Evolutionary conservation across 2,329 filamentous ascomycete genomes (phyloP).

Genomic region (Colletotrichum costaricense): DNA sequence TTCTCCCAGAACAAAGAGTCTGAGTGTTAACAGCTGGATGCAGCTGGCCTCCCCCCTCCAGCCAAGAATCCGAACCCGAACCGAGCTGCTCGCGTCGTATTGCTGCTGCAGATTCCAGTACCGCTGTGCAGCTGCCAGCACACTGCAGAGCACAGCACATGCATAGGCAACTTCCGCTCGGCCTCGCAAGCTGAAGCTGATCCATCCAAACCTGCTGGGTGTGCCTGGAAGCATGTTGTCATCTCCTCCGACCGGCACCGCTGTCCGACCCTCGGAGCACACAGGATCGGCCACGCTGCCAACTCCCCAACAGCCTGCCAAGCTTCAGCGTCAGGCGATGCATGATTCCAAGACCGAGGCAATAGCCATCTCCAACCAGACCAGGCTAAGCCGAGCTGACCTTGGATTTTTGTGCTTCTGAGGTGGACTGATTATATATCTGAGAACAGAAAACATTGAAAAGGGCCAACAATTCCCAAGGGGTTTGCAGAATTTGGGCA

Average conservation of each 20-base stretch:
- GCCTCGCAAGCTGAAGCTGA: constrained; percentile 4
- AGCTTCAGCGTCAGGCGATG: constrained; percentile 31
- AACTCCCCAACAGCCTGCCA: constrained; percentile 7
- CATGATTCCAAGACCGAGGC: constrained; percentile 13
- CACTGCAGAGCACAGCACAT: neutral
- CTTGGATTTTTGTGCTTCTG: neutral
- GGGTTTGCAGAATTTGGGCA: neutral
- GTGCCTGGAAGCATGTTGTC: constrained; percentile 8
- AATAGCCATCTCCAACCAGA: neutral
- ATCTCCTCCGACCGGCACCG: constrained; percentile 24
- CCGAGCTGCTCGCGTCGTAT: neutral
- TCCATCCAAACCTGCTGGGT: neutral
- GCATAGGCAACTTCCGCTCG: neutral
- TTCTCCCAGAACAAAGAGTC: neutral
- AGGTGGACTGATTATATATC: constrained; percentile 27
- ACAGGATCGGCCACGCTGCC: constrained; percentile 2
- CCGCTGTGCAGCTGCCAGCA: neutral
- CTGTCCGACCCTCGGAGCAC: constrained; percentile 24
- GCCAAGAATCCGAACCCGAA: neutral
- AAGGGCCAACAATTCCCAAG: neutral
- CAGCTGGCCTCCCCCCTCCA: neutral
- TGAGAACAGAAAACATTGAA: constrained; percentile 3
- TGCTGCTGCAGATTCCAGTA: neutral
- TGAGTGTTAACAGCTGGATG: fast-evolving
- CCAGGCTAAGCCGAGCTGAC: constrained; percentile 5